Conservation (phyloP, 2,329 filamentous ascomycete species). For the Botrytis hyacinthi region DNA sequence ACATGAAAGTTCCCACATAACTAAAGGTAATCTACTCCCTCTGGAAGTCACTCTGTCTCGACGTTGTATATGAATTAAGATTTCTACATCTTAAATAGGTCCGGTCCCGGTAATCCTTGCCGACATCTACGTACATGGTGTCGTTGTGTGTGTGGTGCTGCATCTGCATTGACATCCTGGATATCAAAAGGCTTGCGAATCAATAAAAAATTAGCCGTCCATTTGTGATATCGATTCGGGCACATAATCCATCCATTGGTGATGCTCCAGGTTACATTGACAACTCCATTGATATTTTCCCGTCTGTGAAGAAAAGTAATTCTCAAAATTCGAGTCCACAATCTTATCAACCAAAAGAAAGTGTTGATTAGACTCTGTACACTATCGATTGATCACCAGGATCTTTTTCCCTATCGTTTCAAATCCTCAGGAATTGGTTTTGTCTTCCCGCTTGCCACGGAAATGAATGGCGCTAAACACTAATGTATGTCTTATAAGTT, state of each 20-base stretch:
- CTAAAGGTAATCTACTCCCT: neutral
- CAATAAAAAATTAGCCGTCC: neutral
- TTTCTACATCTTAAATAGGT: neutral
- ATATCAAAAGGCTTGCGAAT: slow-evolving; percentile 10
- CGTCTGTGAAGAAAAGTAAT: neutral
- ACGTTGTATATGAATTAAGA: neutral
- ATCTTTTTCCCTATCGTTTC: neutral
- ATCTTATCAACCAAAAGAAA: neutral
- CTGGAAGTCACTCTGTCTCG: neutral
- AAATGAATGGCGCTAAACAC: neutral
- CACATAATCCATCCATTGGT: neutral
- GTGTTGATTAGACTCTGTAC: neutral
- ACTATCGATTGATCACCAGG: neutral
- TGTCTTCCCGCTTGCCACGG: neutral
- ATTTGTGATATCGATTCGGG: neutral
- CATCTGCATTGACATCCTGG: neutral
- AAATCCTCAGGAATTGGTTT: neutral
- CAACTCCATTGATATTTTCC: neutral
- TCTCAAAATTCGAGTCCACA: neutral
- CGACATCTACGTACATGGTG: neutral
- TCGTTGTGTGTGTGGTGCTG: neutral
- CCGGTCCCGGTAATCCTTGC: neutral
- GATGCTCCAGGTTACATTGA: neutral
- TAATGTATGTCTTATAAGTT: neutral
- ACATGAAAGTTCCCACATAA: neutral